phyloP scores from a whole-genome alignment of 305 asterid genomes.

The Solanum hybrid region DNA sequence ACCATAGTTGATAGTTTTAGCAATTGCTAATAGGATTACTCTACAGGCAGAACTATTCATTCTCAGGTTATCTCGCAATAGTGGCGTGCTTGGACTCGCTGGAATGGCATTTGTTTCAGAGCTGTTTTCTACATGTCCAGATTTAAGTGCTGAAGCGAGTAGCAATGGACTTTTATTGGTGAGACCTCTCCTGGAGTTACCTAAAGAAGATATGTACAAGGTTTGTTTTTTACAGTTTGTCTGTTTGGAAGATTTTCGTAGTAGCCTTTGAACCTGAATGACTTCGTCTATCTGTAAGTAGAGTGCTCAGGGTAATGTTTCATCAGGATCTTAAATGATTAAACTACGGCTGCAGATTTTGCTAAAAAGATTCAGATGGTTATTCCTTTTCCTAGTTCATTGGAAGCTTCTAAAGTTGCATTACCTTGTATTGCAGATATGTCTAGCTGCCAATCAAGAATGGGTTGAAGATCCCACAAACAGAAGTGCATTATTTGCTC shows the following conservation, averaged over 20 bases:
- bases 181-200: slow-evolving; percentile 74
- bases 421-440: slow-evolving; percentile 47
- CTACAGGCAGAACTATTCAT: slow-evolving; percentile 74
- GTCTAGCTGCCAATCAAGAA: slow-evolving; percentile 50
- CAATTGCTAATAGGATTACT: not conserved
- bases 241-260: not conserved
- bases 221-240: slow-evolving; percentile 27
- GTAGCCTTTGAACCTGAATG: slow-evolving; percentile 2
- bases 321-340: not conserved
- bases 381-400: not conserved
- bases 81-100: slow-evolving; percentile 98
- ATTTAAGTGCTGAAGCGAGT: slow-evolving; percentile 26
- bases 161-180: slow-evolving; percentile 52
- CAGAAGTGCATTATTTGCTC: slow-evolving; percentile 54
- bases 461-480: slow-evolving; percentile 99
- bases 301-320: not conserved
- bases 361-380: not conserved
- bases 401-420: not conserved
- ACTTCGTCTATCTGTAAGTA: not conserved
- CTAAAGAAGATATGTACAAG: slow-evolving; percentile 81
- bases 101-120: slow-evolving; percentile 74
- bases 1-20: not conserved
- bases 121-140: slow-evolving; percentile 34
- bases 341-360: not conserved
- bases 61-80: slow-evolving; percentile 76